A percentile compares a stretch with the other conserved stretches of the same genome.
Evolutionary conservation across 805 yeast species (phyloP).

Genomic region (Myxozyma melibiosi): DNA sequence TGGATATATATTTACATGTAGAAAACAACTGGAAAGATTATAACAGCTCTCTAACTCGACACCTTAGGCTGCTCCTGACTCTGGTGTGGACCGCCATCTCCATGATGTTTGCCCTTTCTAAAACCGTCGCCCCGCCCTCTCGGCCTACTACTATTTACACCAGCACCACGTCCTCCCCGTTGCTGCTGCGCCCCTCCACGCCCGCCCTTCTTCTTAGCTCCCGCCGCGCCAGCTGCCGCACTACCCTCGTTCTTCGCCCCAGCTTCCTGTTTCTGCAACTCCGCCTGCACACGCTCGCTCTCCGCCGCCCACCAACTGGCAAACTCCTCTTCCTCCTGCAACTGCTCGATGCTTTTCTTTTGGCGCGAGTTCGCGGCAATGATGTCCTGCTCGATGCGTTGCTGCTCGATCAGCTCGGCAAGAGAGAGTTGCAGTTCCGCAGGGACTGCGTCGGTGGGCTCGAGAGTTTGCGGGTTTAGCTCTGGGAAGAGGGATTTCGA

Average conservation of each 20-base stretch:
- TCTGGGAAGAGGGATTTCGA: too few relatives aligned
- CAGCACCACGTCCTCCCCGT: neutral
- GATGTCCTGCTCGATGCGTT: slow-evolving; percentile 48
- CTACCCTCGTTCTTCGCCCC: neutral
- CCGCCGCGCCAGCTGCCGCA: neutral
- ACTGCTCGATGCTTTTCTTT: slow-evolving; percentile 59
- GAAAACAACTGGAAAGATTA: too few relatives aligned
- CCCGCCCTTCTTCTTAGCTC: neutral
- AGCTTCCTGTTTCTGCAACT: slow-evolving; percentile 18
- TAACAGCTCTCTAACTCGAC: too few relatives aligned
- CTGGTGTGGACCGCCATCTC: neutral
- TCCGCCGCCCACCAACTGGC: slow-evolving; percentile 88
- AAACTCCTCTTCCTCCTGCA: slow-evolving; percentile 80
- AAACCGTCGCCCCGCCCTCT: slow-evolving; percentile 13
- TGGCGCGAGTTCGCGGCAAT: slow-evolving; percentile 40
- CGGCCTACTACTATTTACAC: neutral
- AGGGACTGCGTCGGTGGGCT: neutral
- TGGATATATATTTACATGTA: too few relatives aligned
- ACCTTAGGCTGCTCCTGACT: neutral
- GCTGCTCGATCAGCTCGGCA: slow-evolving; percentile 37
- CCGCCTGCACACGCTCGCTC: slow-evolving; percentile 45
- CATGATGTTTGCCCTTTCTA: slow-evolving; percentile 3
- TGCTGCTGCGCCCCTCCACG: neutral
- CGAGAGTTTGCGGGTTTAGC: too few relatives aligned
- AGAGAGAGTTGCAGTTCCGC: slow-evolving; percentile 21